These are phyloP conservation scores for Curvularia sp. DNA, from an alignment of 2,329 filamentous ascomycete species.

Conservation along the genomic window DNA sequence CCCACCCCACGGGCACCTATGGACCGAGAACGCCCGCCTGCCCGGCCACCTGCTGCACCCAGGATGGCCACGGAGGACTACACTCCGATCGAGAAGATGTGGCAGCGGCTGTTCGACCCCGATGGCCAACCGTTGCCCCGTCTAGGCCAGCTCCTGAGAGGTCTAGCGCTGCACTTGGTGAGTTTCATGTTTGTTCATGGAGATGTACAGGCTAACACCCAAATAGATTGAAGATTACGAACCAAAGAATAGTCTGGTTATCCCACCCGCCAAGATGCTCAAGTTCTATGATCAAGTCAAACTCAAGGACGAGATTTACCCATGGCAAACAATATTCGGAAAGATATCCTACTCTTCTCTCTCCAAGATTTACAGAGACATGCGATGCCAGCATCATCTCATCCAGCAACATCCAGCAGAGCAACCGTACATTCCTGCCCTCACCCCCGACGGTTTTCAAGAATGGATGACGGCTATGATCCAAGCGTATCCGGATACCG, in stretches of 20 bases:
- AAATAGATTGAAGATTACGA: constrained; percentile 71
- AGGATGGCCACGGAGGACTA: constrained; percentile 48
- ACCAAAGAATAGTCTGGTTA: constrained; percentile 71
- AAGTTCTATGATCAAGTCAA: constrained; percentile 74
- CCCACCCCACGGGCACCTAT: constrained; percentile 39
- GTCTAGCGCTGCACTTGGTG: constrained; percentile 77
- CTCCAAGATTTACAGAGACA: constrained; percentile 55
- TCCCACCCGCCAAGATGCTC: constrained; percentile 77
- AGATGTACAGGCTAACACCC: constrained; percentile 17
- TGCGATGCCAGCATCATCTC: constrained; percentile 59
- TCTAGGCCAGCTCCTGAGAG: constrained; percentile 73
- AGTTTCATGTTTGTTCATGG: constrained; percentile 30
- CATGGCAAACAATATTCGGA: constrained; percentile 68
- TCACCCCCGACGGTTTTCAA: constrained; percentile 57
- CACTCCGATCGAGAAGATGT: constrained; percentile 68
- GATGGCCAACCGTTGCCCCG: constrained; percentile 71
- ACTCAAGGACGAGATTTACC: constrained; percentile 70
- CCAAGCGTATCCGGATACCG: constrained; percentile 76
- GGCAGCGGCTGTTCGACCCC: constrained; percentile 76
- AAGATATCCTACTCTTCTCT: constrained; percentile 51
- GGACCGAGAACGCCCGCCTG: constrained; percentile 32
- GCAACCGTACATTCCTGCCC: constrained; percentile 53
- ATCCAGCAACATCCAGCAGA: constrained; percentile 54
- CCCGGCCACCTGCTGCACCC: constrained; percentile 36
- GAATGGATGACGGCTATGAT: constrained; percentile 76